Conservation (phyloP, 257 asterid species). For the Capsicum baccatum region DNA sequence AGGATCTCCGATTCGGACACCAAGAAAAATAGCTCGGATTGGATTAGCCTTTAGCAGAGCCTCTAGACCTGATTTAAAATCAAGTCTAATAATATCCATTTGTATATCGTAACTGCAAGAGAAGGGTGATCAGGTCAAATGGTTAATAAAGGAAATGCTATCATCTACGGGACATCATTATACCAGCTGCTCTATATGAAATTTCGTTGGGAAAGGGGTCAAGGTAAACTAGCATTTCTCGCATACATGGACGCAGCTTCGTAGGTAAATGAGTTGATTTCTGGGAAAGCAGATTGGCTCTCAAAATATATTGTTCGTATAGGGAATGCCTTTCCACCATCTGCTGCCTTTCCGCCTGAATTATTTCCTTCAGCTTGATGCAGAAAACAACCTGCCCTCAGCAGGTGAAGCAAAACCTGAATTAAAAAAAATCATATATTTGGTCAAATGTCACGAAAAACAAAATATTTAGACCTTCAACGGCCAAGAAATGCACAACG, state of each 20-base stretch:
- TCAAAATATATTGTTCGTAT: conserved; percentile 87
- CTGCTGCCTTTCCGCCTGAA: conserved; percentile 42
- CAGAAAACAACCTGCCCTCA: conserved; percentile 83
- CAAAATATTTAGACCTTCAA: conserved; percentile 21
- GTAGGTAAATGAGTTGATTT: conserved; percentile 90
- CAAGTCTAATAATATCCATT: conserved; percentile 84
- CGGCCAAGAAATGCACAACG: conserved; percentile 11
- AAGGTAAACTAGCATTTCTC: conserved; percentile 19
- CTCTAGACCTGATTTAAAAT: conserved; percentile 90
- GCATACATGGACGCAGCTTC: conserved; percentile 70
- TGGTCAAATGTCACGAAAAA: neutral
- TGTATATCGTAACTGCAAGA: conserved; percentile 71
- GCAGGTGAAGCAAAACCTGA: conserved; percentile 90
- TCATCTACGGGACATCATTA: neutral
- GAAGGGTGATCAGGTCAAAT: conserved; percentile 30
- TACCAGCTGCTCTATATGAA: neutral
- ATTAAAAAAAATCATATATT: conserved; percentile 25
- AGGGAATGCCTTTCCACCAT: conserved; percentile 42
- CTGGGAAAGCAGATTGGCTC: conserved; percentile 84
- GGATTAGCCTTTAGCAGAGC: conserved; percentile 76
- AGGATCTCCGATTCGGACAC: conserved; percentile 95
- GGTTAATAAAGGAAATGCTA: conserved; percentile 29
- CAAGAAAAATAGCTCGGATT: conserved; percentile 87
- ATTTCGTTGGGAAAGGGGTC: neutral
- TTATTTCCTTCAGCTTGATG: conserved; percentile 51